Evolutionary conservation across 2,329 filamentous ascomycete species (phyloP), one percentile per base, ranked within the genome.

Genomic region (Hymenoscyphus scutula): DNA sequence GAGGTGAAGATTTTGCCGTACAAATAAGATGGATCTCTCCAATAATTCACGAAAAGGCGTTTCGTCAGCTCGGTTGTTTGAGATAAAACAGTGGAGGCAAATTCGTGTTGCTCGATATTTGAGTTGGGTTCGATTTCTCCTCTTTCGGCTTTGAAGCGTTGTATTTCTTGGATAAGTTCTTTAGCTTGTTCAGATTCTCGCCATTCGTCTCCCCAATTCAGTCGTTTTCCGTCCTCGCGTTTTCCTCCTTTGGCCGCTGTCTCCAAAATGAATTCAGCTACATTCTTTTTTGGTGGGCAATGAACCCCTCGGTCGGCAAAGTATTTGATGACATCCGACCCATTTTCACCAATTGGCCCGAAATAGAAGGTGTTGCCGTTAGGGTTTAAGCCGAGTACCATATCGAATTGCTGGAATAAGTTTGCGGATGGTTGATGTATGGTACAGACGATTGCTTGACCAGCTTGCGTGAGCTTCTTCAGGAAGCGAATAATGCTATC

Each of bases 121-220:
- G 75, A 75, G 60, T 71, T 73, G 38, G 72, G 59, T 3, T 76
- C 74, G 0, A 80, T 67, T 68, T 82, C 77, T 55, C 63, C 61
- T 29, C 71, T 62, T n/a, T 68, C 67, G 1, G 51, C 32, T 27
- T 67, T 70, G 51, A 73, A 66, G 32, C 79, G 78, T 48, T 87
- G 79, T 61, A 93, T 92, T 69, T 92, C 88, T 11, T 83, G 76
- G 5, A 87, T 74, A 19, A 91, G 77, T 1, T 76, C 74, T 37
- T 80, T 77, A 64, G 85, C 84, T 70, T 92, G 81, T 11, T 84
- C 77, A 0, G 88, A 91, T 53, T 82, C 82, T 29, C 78, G 77
- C 90, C 90, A 93, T 71, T 91, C 88, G 38, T 90, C 83, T 71
- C 89, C 88, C 90, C 90, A 93, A 71, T 92, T 82, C 53, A 90